Evolutionary conservation across 768 basidiomycete genomes (phyloP).

Genomic region (Hypholoma sublateritium): DNA sequence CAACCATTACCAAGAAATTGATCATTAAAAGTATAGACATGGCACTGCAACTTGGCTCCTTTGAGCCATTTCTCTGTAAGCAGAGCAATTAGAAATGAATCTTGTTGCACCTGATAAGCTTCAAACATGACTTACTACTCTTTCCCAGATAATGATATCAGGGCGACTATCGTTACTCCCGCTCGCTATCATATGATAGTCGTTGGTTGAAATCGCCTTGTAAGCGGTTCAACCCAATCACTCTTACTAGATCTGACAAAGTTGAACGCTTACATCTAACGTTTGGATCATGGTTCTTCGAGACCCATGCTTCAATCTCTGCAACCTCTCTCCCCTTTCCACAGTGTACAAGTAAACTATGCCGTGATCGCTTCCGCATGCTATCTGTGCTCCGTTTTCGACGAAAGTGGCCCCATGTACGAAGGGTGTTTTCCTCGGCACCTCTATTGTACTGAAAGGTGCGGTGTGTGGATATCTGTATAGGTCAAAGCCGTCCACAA

Average conservation of each 20-base stretch:
- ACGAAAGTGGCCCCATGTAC: constrained; percentile 8
- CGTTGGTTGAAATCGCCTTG: neutral
- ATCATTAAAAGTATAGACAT: too few relatives aligned
- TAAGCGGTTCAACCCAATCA: neutral
- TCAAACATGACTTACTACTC: too few relatives aligned
- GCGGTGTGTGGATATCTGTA: constrained; percentile 2
- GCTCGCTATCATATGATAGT: neutral
- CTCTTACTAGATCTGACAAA: neutral
- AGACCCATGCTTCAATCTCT: constrained; percentile 3
- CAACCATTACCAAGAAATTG: too few relatives aligned
- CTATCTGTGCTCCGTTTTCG: neutral
- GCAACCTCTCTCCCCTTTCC: constrained; percentile 1
- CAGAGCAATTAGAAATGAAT: too few relatives aligned
- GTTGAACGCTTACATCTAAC: constrained; percentile 6
- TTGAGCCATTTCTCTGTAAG: too few relatives aligned
- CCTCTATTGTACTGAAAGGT: neutral
- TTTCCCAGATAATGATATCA: neutral
- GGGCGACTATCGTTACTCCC: neutral
- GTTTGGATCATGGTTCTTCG: constrained; percentile 6
- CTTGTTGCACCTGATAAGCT: too few relatives aligned
- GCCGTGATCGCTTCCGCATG: constrained; percentile 15
- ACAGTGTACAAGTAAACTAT: constrained; percentile 7
- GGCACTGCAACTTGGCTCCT: too few relatives aligned
- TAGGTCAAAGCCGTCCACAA: constrained; percentile 13
- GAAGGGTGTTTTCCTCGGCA: neutral